These are phyloP conservation scores for Corchorus olitorius DNA, from an alignment of 345 rosid species.

Conservation along the genomic window DNA sequence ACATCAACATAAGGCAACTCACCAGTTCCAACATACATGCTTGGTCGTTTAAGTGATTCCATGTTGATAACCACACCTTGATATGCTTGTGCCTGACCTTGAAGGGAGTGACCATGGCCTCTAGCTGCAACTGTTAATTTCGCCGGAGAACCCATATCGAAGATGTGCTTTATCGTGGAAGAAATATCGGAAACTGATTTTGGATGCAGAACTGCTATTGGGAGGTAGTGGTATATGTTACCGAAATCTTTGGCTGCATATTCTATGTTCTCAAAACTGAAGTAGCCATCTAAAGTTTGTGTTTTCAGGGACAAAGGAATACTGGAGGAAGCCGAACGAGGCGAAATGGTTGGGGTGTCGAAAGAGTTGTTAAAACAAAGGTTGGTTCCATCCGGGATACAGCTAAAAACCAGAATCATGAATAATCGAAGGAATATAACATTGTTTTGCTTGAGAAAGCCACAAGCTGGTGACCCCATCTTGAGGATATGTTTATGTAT, in stretches of 20 bases:
- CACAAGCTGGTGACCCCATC: constrained; percentile 53
- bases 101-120: constrained; percentile 94
- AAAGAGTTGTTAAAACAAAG: constrained; percentile 47
- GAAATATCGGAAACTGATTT: constrained; percentile 84
- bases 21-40: constrained; percentile 47
- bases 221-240: constrained; percentile 60
- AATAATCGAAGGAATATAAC: constrained; percentile 46
- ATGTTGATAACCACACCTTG: constrained; percentile 83
- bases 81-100: constrained; percentile 88
- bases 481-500: constrained; percentile 14
- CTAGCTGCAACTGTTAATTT: constrained; percentile 82
- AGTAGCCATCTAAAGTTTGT: constrained; percentile 62
- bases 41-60: constrained; percentile 59
- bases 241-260: constrained; percentile 89
- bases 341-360: constrained; percentile 30
- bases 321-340: constrained; percentile 36
- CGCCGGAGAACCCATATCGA: constrained; percentile 61
- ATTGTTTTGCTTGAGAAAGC: constrained; percentile 47
- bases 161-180: constrained; percentile 51
- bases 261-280: constrained; percentile 54
- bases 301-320: constrained; percentile 39
- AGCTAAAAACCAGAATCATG: constrained; percentile 58
- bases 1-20: constrained; percentile 73
- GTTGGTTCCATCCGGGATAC: constrained; percentile 53
- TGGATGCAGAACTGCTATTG: constrained; percentile 74